Evolutionary conservation across 257 asterid genomes (phyloP).

Genomic region (Nicotiana otophora): DNA sequence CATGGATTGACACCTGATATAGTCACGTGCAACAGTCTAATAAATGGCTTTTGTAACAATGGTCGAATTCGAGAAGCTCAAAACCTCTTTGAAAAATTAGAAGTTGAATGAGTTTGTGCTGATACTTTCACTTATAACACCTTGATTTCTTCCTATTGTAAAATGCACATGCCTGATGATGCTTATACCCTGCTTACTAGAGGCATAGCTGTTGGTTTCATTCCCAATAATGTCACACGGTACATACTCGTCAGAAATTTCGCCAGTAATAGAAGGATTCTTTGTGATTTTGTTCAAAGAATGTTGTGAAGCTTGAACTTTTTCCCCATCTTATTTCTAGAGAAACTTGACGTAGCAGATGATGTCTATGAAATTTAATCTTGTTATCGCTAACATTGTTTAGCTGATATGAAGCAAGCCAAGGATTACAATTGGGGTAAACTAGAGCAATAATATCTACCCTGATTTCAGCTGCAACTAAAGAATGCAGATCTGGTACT

Average conservation of each 20-base stretch:
- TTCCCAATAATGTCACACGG: conserved; percentile 71
- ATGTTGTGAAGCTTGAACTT: background rate
- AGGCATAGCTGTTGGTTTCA: conserved; percentile 57
- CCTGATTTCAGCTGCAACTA: background rate
- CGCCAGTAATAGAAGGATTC: conserved; percentile 12
- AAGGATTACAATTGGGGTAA: background rate
- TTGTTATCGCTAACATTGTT: background rate
- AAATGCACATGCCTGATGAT: conserved; percentile 48
- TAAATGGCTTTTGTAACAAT: conserved; percentile 75
- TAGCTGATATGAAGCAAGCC: background rate
- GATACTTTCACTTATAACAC: conserved; percentile 69
- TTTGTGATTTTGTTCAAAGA: background rate
- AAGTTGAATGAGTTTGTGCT: conserved; percentile 48
- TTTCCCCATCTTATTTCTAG: background rate
- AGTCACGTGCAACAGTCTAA: conserved; percentile 61
- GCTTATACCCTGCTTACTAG: conserved; percentile 48
- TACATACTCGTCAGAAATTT: conserved; percentile 42
- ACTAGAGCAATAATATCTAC: background rate
- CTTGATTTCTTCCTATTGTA: conserved; percentile 58
- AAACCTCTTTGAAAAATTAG: conserved; percentile 49
- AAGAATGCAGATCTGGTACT: background rate
- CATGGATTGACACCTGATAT: conserved; percentile 74
- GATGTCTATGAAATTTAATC: background rate
- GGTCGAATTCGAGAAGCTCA: conserved; percentile 50
- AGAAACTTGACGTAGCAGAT: background rate